phyloP scores from a whole-genome alignment of 208 protist species.

The Trypanosoma caninum region DNA sequence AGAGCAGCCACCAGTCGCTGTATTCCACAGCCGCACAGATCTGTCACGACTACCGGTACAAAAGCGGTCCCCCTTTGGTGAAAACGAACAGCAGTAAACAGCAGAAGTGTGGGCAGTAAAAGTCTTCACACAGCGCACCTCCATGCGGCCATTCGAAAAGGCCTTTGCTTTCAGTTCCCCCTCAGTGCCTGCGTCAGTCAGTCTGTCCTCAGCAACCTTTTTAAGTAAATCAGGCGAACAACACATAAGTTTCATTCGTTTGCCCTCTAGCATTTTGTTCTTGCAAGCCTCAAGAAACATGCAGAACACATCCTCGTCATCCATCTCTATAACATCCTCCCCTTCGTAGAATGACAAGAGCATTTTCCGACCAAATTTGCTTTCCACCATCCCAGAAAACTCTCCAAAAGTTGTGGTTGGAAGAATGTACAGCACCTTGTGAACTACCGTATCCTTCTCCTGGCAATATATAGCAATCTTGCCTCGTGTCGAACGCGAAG shows the following conservation, averaged over 20 bases:
- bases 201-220: conserved; percentile 36
- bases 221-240: conserved; percentile 26
- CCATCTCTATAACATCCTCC: conserved; percentile 75
- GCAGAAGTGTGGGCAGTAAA: conserved; percentile 64
- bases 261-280: conserved; percentile 32
- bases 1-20: conserved; percentile 44
- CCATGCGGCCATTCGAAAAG: conserved; percentile 60
- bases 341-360: conserved; percentile 75
- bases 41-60: conserved; percentile 76
- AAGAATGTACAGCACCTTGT: conserved; percentile 70
- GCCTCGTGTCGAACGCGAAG: conserved; percentile 37
- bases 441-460: conserved; percentile 43
- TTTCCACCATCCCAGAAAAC: conserved; percentile 62
- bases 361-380: conserved; percentile 75
- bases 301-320: conserved; percentile 81
- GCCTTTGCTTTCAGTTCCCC: conserved; percentile 25
- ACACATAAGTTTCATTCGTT: conserved; percentile 79
- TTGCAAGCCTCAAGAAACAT: conserved; percentile 78
- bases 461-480: conserved; percentile 79
- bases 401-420: conserved; percentile 68
- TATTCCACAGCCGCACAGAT: conserved; percentile 79
- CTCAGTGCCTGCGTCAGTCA: conserved; percentile 25
- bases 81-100: conserved; percentile 85
- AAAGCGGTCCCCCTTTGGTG: conserved; percentile 67
- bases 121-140: conserved; percentile 44